These are phyloP conservation scores for Ogataea haglerorum DNA, from an alignment of 805 yeast species.

Conservation along the genomic window DNA sequence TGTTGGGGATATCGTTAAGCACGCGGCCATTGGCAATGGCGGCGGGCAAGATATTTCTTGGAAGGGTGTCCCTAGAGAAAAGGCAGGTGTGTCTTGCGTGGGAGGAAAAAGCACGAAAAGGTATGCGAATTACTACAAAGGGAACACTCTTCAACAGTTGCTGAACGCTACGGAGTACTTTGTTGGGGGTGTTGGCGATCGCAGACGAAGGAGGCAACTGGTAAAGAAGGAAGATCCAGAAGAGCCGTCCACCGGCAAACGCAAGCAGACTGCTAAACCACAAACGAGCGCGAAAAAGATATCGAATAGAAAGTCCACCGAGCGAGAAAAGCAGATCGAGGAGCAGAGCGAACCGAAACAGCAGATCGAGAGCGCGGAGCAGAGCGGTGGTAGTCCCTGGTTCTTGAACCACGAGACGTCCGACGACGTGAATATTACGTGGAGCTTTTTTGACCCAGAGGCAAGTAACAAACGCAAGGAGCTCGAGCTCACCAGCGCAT, in stretches of 20 bases:
- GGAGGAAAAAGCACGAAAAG: not conserved
- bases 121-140: slow-evolving; percentile 15
- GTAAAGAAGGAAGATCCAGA: not conserved
- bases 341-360: too few species aligned
- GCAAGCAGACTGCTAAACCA: too few species aligned
- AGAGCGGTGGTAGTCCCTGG: slow-evolving; percentile 16
- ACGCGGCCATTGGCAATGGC: not conserved
- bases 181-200: slow-evolving; percentile 6
- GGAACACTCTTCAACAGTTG: slow-evolving; percentile 19
- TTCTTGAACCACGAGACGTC: slow-evolving; percentile 21
- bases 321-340: too few species aligned
- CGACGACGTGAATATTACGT: slow-evolving; percentile 13
- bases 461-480: slow-evolving; percentile 18
- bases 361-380: not conserved
- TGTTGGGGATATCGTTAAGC: not conserved
- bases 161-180: slow-evolving; percentile 27
- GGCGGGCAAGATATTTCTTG: not conserved
- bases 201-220: not conserved
- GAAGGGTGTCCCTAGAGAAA: not conserved
- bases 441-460: slow-evolving; percentile 21
- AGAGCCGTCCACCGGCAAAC: too few species aligned
- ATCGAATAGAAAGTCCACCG: too few species aligned
- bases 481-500: slow-evolving; percentile 18
- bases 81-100: not conserved
- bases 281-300: too few species aligned